Conservation (phyloP, 768 basidiomycete species). For the Hygrophorus russula region DNA sequence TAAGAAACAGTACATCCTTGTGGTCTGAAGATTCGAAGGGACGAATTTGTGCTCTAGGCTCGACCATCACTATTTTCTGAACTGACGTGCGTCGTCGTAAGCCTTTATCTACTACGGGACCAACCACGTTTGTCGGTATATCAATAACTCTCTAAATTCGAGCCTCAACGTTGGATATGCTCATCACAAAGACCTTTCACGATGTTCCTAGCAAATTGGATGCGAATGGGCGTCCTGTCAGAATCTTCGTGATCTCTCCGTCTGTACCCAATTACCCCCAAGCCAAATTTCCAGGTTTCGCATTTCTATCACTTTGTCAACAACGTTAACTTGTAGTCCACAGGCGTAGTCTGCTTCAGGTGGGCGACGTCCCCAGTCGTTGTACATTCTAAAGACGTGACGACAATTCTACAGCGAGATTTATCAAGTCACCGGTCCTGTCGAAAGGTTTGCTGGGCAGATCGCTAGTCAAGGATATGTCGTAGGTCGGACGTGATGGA, state of each 20-base stretch:
- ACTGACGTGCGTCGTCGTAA: not conserved
- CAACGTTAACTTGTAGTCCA: not conserved
- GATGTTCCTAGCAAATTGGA: constrained; percentile 68
- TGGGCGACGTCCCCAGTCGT: constrained; percentile 15
- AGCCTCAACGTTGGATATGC: constrained; percentile 35
- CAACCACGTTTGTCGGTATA: not conserved
- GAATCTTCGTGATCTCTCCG: constrained; percentile 79
- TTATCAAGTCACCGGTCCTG: constrained; percentile 93
- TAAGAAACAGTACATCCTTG: constrained; percentile 48
- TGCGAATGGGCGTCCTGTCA: constrained; percentile 47
- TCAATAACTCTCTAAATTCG: too few relatives aligned
- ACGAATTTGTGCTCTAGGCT: constrained; percentile 41
- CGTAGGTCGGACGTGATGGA: constrained; percentile 41
- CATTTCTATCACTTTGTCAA: not conserved
- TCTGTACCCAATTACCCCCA: constrained; percentile 72
- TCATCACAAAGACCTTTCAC: constrained; percentile 68
- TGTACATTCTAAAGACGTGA: not conserved
- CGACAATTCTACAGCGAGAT: constrained; percentile 54
- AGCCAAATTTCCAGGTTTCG: constrained; percentile 78
- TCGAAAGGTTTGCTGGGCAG: constrained; percentile 84
- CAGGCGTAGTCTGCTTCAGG: constrained; percentile 81
- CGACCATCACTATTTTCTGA: constrained; percentile 21
- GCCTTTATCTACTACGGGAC: not conserved
- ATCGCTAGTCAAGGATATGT: constrained; percentile 83
- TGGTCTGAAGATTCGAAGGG: constrained; percentile 37